Evolutionary conservation across 2,329 filamentous ascomycete genomes (phyloP), one percentile per base, ranked within the genome.

Genomic region (Arthrobotrys conoides): DNA sequence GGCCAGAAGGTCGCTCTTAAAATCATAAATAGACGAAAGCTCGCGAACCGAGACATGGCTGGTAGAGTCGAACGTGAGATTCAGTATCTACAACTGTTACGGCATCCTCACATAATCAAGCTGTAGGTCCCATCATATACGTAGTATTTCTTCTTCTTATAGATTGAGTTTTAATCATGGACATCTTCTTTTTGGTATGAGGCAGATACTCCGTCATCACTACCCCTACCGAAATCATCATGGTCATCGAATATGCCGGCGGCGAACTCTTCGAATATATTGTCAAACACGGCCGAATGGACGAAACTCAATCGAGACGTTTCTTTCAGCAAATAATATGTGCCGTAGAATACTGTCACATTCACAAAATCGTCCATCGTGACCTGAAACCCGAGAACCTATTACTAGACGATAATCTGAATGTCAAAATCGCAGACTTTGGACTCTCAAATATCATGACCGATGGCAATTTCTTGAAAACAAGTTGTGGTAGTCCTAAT

Each of bases 311-410:
- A 84, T 96, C 96, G n/a, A 91, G 96, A 72, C 93, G 95, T 82
- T 97, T 99, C 87, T 99, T 99, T 85, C 96, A 99, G 85, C 96
- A 99, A 85, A 99, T 99, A 86, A 92, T 99, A 68, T 97, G 96
- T 84, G 96, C 96, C 51, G 96, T 99, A 82, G 96, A 99, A 84
- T 99, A 99, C 86, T 99, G 96, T 83, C 96, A 99, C 86, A 90
- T 96, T 80, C 96, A 99, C 87, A 98, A 98, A 87, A 98, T 99
- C 83, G 96, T 98, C 48, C 96, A 99, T 85, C 92, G 96, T 84
- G 96, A 99, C 84, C 86, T 99, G 80, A 99, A 99, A 85, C 96
- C 96, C 9, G 96, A 99, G 87, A 99, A 99, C 84, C 86, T 99
- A 61, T 89, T 99, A 51, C 90, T 99, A 65, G 96, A 99, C 85